Evolutionary conservation across 2,329 filamentous ascomycete genomes (phyloP).

Genomic region (Fusarium sp.): DNA sequence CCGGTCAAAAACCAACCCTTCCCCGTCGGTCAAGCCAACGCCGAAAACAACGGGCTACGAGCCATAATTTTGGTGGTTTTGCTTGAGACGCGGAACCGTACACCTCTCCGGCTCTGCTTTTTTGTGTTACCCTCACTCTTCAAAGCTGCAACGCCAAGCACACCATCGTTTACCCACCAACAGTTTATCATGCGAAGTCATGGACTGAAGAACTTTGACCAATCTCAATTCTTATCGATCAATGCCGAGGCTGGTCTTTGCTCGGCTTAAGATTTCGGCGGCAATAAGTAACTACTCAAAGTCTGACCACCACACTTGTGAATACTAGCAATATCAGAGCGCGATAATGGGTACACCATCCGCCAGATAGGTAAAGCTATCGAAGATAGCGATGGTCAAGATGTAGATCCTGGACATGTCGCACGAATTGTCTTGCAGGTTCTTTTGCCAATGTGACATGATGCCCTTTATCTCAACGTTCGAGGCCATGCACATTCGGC

Average conservation of each 20-base stretch:
- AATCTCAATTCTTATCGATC: constrained; percentile 16
- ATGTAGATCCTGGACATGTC: constrained; percentile 4
- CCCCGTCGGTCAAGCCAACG: constrained; percentile 11
- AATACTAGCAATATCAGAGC: not conserved
- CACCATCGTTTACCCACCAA: constrained; percentile 9
- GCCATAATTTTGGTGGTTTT: constrained; percentile 2
- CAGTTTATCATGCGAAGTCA: not conserved
- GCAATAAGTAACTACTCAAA: constrained; percentile 7
- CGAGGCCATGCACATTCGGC: constrained; percentile 3
- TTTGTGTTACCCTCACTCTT: constrained; percentile 38
- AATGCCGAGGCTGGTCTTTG: constrained; percentile 19
- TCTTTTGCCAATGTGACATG: constrained; percentile 1
- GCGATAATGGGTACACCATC: constrained; percentile 6
- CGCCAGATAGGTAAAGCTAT: not conserved
- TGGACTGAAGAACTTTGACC: not conserved
- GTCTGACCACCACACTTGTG: constrained; percentile 26
- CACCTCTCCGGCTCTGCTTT: constrained; percentile 18
- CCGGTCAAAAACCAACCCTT: constrained; percentile 35
- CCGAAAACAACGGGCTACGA: constrained; percentile 3
- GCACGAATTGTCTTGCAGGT: constrained; percentile 16
- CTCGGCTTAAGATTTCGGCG: constrained; percentile 24
- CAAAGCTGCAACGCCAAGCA: constrained; percentile 22
- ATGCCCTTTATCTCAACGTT: constrained; percentile 4
- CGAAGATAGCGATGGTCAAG: constrained; percentile 10
- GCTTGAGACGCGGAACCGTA: constrained; percentile 22